Percentiles rank a stretch among this genome's conserved stretches.
These are phyloP conservation scores for Aspergillus glaucus DNA, from an alignment of 2,329 filamentous ascomycete genomes.

Conservation along the genomic window DNA sequence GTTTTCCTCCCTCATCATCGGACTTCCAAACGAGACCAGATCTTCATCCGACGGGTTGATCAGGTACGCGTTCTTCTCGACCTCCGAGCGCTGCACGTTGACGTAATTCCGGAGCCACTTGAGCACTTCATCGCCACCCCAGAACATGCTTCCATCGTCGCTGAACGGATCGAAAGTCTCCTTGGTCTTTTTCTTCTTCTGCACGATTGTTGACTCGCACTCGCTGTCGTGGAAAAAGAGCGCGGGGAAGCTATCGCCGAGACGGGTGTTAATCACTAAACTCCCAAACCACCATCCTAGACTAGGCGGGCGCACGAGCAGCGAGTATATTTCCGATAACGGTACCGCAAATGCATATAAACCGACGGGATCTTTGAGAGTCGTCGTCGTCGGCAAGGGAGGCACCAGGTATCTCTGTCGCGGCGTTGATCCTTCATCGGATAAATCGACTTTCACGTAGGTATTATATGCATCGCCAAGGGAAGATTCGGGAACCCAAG, in stretches of 20 bases:
- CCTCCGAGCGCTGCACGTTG: conserved; percentile 71
- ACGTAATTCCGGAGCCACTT: conserved; percentile 85
- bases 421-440: conserved; percentile 71
- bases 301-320: conserved; percentile 84
- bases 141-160: conserved; percentile 75
- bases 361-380: conserved; percentile 63
- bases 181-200: conserved; percentile 77
- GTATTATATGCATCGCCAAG: conserved; percentile 79
- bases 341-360: conserved; percentile 89
- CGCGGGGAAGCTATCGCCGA: conserved; percentile 88
- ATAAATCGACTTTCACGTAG: conserved; percentile 92
- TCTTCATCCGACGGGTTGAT: conserved; percentile 84
- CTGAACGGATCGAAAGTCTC: conserved; percentile 90
- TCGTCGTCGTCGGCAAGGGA: conserved; percentile 77
- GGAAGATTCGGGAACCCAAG: conserved; percentile 86
- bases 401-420: conserved; percentile 86
- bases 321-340: conserved; percentile 80
- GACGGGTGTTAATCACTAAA: conserved; percentile 82
- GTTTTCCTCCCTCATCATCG: conserved; percentile 37
- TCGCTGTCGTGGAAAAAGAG: conserved; percentile 97
- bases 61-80: conserved; percentile 85
- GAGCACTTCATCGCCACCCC: conserved; percentile 93
- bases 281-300: conserved; percentile 98
- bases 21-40: conserved; percentile 65
- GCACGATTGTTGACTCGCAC: conserved; percentile 89